Base-by-base conservation (phyloP, 768 basidiomycete genomes). In the Phlegmacium glaucopus region DNA sequence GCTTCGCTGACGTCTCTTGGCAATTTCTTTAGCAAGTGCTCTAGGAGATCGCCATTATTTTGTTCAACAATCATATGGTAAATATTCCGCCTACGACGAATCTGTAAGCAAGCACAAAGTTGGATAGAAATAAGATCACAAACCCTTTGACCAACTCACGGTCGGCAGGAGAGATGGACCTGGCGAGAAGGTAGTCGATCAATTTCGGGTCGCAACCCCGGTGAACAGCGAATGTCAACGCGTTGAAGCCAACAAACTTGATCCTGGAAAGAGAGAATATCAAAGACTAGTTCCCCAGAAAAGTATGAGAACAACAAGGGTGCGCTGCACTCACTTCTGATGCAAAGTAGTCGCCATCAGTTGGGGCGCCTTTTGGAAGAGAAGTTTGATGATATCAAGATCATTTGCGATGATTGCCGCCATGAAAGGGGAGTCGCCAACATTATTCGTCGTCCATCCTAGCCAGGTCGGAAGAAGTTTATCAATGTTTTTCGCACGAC, bases 351-450 rank as follows among this genome's bases (percentile, higher is more conserved):
- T 56, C 25, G 64, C 59, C 61, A 78, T 70, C 8, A 80, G 47
- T 18, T 62, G 62, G 1, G 77, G 71, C 11, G 66, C 59, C 35
- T 74, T 64, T n/a, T 61, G 53, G 43, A 75, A 72, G n/a, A 83
- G 52, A 6, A 65, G 52, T 58, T 80, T 75, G 36, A 82, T 54
- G 1, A 65, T 54, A 1, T 72, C 71, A 6, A 76, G 22, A 10
- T 70, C 60, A 12, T 61, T 48, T 5, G 62, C 57, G 4, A 72
- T 38, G 39, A 80, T 63, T 0, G 77, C 77, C 1, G 73, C 72
- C 6, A 68, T 69, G 7, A 83, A 59, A 0, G 77, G 76, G 1
- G 78, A 77, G 55, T 83, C 82, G 44, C 79, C 78, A 10, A 80
- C 38, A 11, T 61, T 48, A 37, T 70, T 74, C 42, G 68, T 57